These are phyloP conservation scores for Sisymbrium irio DNA, from an alignment of 345 rosid genomes.

Conservation along the genomic window DNA sequence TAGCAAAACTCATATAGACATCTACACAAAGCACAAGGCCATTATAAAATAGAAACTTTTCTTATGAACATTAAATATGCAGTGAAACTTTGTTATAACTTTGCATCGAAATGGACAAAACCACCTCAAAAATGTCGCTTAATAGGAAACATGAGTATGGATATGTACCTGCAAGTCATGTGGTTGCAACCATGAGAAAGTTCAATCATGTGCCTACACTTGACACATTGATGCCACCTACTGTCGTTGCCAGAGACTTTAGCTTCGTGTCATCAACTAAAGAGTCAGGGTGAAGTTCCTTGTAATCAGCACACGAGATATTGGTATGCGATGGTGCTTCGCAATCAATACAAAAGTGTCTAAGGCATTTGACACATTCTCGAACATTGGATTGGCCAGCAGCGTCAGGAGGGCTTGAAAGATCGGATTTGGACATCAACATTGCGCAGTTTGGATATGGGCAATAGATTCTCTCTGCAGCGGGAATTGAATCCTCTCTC, in stretches of 20 bases:
- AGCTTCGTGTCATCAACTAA: slow-evolving; percentile 41
- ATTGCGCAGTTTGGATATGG: slow-evolving; percentile 68
- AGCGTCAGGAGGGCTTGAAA: slow-evolving; percentile 19
- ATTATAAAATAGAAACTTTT: not conserved
- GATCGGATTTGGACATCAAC: slow-evolving; percentile 58
- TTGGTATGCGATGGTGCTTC: slow-evolving; percentile 66
- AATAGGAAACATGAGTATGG: not conserved
- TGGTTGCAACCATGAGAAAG: slow-evolving; percentile 50
- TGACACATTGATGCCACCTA: slow-evolving; percentile 47
- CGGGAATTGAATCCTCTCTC: slow-evolving; percentile 62
- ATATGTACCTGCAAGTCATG: slow-evolving; percentile 47
- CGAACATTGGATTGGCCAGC: slow-evolving; percentile 36
- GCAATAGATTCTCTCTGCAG: slow-evolving; percentile 58
- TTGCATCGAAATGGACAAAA: too few relatives aligned
- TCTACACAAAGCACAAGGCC: slow-evolving; percentile 23
- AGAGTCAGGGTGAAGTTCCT: slow-evolving; percentile 35
- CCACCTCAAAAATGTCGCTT: not conserved
- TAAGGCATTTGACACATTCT: slow-evolving; percentile 52
- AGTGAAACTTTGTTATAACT: not conserved
- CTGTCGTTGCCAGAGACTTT: slow-evolving; percentile 39
- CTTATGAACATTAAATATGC: not conserved
- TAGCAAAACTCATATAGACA: slow-evolving; percentile 55
- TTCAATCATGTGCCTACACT: slow-evolving; percentile 44
- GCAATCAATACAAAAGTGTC: slow-evolving; percentile 65
- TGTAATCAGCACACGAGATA: slow-evolving; percentile 49